Conservation (phyloP, 2,329 filamentous ascomycete species). For the Diaporthe citrichinensis region DNA sequence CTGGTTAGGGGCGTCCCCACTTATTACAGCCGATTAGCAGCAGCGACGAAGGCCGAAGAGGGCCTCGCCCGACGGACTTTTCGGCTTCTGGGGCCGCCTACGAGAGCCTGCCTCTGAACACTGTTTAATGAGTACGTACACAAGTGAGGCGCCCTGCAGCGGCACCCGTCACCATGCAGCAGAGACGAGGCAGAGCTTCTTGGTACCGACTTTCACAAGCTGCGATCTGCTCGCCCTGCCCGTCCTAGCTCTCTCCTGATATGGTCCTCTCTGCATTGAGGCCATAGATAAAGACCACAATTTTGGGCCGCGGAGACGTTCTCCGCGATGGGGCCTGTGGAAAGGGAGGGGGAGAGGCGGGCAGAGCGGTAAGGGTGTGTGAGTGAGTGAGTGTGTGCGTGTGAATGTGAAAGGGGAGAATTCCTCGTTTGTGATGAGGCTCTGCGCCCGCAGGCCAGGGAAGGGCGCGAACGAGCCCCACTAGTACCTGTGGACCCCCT, state of each 20-base stretch:
- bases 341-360: not conserved
- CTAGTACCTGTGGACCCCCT: not conserved
- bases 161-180: slow-evolving; percentile 22
- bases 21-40: slow-evolving; percentile 13
- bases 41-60: not conserved
- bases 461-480: slow-evolving; percentile 10
- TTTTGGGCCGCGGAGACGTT: not conserved
- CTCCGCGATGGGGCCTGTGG: not conserved
- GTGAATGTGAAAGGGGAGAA: not conserved
- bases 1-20: slow-evolving; percentile 4
- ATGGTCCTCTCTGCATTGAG: not conserved
- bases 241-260: not conserved
- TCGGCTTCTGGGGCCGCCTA: slow-evolving; percentile 26
- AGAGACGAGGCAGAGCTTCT: not conserved
- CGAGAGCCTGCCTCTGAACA: not conserved
- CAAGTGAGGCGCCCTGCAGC: not conserved
- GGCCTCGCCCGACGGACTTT: slow-evolving; percentile 21
- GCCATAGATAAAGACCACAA: not conserved
- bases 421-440: not conserved
- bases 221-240: slow-evolving; percentile 10
- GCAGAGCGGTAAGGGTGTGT: not conserved
- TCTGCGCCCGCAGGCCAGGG: slow-evolving; percentile 10
- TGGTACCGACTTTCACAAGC: not conserved
- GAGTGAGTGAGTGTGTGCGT: not conserved
- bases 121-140: not conserved